Base-by-base conservation (phyloP, 805 yeast species). In the Yueomyces sp. region DNA sequence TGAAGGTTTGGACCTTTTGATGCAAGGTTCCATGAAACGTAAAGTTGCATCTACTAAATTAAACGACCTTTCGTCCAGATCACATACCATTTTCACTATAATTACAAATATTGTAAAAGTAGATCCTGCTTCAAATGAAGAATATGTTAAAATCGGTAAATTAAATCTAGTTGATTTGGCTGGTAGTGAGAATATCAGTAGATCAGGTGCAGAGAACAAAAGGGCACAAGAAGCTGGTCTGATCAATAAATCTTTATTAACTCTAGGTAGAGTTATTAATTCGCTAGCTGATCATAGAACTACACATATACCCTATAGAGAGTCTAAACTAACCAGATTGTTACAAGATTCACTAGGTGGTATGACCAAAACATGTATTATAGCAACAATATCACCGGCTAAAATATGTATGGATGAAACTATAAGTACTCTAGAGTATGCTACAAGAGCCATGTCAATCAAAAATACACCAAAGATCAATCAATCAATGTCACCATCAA, bases 201-300 rank as follows among this genome's bases (percentile, higher is more conserved):
- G 85, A 49, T 82, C 94, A 0, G 96, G 96, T 2, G 94, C 95
- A 0, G 74, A 76, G 28, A 79, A 81, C 55, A 79, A 76, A 54
- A 72, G 94, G 36, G 96, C 95, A 0, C 77, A 86, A 48, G 96
- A 87, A 60, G 95, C 96, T 2, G 96, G 96, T 0, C 72, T 82
- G 47, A 88, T 88, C 40, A 87, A 87, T 61, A 94, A 85, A 59
- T 81, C 92, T 53, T 67, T 87, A 43, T 64, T 88, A 33, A 79
- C 96, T 0, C 69, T 87, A 39, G 96, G 96, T 1, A 68, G 94
- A 44, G 96, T 88, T 2, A 88, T 87, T 29, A 85, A 81, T 59
- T 74, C 79, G 0, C 59, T 80, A 32, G 84, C 77, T 3, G 85
- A 78, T 50, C 8, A 34, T 34, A 34, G n/a, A 9, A 34, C 37